phyloP scores from a whole-genome alignment of 805 yeast genomes.

The Nakazawaea laoshanensis region DNA sequence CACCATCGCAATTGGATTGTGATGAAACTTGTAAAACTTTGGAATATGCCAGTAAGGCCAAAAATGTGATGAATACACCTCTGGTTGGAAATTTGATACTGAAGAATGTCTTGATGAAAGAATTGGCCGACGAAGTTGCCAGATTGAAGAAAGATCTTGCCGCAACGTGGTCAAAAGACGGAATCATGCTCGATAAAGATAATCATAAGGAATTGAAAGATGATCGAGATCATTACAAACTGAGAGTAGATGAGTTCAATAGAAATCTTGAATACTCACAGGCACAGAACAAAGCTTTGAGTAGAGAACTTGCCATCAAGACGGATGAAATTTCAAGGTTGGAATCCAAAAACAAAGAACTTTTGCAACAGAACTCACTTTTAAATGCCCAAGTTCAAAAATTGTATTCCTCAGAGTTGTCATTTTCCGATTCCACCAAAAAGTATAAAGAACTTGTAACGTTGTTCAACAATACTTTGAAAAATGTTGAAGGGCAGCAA shows the following conservation, averaged over 20 bases:
- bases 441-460: conserved; percentile 22
- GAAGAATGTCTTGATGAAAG: conserved; percentile 35
- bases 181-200: conserved; percentile 52
- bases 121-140: conserved; percentile 36
- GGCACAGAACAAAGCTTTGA: conserved; percentile 24
- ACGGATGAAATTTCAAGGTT: conserved; percentile 17
- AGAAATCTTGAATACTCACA: conserved; percentile 30
- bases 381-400: conserved; percentile 21
- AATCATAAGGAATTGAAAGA: conserved; percentile 46
- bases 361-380: conserved; percentile 17
- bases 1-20: conserved; percentile 47
- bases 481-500: conserved; percentile 15
- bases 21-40: conserved; percentile 46
- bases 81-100: conserved; percentile 36
- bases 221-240: conserved; percentile 39
- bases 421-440: conserved; percentile 22
- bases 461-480: conserved; percentile 19
- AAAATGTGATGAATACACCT: conserved; percentile 42
- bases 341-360: conserved; percentile 14
- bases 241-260: conserved; percentile 38
- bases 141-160: conserved; percentile 41
- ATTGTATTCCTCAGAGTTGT: conserved; percentile 22
- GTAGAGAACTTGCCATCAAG: conserved; percentile 12
- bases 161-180: conserved; percentile 57
- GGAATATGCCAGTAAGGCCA: conserved; percentile 51